Percentiles rank a stretch among this genome's conserved stretches.
These are phyloP conservation scores for Leptographium flavum DNA, from an alignment of 2,329 filamentous ascomycete species.

Conservation along the genomic window DNA sequence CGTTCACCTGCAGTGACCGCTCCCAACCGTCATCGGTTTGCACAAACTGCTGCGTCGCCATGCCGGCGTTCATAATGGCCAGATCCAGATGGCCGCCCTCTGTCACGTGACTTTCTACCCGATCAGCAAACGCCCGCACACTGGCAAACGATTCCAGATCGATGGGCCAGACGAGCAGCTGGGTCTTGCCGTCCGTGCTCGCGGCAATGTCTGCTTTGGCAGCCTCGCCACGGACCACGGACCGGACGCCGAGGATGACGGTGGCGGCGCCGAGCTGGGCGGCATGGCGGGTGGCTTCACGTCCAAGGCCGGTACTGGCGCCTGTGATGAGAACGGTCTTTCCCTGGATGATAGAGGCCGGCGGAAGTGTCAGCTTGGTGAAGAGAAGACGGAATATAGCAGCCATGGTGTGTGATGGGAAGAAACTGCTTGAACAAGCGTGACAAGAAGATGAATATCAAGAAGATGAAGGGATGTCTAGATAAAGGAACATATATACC, in stretches of 20 bases:
- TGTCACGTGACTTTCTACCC: conserved; percentile 5
- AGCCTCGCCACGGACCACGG: conserved; percentile 16
- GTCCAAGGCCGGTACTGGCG: conserved; percentile 20
- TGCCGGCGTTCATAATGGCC: conserved; percentile 4
- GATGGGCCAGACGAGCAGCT: conserved; percentile 27
- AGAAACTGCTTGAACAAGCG: neutral
- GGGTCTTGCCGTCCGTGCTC: conserved; percentile 8
- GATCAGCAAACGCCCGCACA: conserved; percentile 15
- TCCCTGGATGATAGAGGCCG: conserved; percentile 1
- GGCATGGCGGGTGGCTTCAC: conserved; percentile 20
- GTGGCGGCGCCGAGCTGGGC: conserved; percentile 16
- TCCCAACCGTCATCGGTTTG: conserved; percentile 22
- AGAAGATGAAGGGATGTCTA: too few relatives aligned
- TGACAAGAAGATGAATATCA: too few relatives aligned
- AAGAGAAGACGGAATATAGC: conserved; percentile 8
- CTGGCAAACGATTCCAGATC: conserved; percentile 28
- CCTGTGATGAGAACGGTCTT: conserved; percentile 19
- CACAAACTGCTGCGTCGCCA: neutral
- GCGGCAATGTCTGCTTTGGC: conserved; percentile 21
- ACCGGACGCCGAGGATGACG: conserved; percentile 20
- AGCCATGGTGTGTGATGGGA: neutral
- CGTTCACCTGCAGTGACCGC: conserved; percentile 25
- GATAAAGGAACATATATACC: too few relatives aligned
- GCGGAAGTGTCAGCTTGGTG: conserved; percentile 1
- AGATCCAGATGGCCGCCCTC: neutral